phyloP scores from a whole-genome alignment of 2,329 filamentous ascomycete genomes.

The Fusarium sterilihyphosum region DNA sequence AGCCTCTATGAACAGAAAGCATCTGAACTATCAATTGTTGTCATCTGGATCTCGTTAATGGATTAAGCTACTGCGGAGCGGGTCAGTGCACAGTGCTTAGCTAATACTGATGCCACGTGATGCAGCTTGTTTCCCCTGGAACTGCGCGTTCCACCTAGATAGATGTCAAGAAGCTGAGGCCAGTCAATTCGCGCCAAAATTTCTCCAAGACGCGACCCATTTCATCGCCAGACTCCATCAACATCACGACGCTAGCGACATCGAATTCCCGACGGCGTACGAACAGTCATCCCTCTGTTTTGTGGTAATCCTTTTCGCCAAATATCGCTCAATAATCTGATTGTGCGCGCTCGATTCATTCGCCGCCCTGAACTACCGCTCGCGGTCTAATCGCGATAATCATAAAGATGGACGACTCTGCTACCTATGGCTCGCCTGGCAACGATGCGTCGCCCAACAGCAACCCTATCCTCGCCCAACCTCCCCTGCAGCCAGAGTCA shows the following conservation, averaged over 20 bases:
- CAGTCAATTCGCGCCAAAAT: slow-evolving; percentile 51
- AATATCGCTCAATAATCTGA: slow-evolving; percentile 18
- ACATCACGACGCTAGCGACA: slow-evolving; percentile 41
- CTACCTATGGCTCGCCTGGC: slow-evolving; percentile 66
- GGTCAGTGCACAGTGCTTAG: slow-evolving; percentile 13
- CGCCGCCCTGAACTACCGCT: slow-evolving; percentile 14
- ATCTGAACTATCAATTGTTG: not conserved
- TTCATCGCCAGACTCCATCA: slow-evolving; percentile 40
- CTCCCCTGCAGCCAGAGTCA: slow-evolving; percentile 59
- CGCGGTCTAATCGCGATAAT: slow-evolving; percentile 23
- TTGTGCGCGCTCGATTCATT: slow-evolving; percentile 30
- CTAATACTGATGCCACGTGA: not conserved
- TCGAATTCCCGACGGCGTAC: slow-evolving; percentile 25
- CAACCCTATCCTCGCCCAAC: slow-evolving; percentile 66
- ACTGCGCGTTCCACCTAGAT: slow-evolving; percentile 24
- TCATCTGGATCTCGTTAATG: not conserved
- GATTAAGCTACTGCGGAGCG: not conserved
- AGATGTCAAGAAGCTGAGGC: slow-evolving; percentile 33
- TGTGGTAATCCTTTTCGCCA: not conserved
- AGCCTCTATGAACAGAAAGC: not conserved
- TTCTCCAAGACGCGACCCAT: slow-evolving; percentile 50
- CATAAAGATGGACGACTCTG: slow-evolving; percentile 66
- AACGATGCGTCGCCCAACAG: slow-evolving; percentile 65
- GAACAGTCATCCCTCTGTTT: slow-evolving; percentile 9
- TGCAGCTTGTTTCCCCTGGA: not conserved